Evolutionary conservation across 257 asterid species (phyloP).

Genomic region (Linaria vulgaris): DNA sequence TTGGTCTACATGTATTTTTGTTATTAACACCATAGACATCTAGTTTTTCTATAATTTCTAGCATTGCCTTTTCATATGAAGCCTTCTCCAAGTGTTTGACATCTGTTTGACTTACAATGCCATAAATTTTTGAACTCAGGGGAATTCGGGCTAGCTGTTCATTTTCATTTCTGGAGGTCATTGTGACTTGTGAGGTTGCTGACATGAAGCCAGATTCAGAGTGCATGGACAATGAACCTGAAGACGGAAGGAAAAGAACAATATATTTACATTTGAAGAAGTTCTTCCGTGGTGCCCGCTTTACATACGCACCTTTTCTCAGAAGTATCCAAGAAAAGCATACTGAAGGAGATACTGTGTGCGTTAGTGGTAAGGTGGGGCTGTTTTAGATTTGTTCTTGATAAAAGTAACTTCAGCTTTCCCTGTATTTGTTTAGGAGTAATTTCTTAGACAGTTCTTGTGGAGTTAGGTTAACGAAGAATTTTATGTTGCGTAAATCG

Average conservation of each 20-base stretch:
- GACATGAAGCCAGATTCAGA: constrained; percentile 42
- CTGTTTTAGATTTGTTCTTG: constrained; percentile 21
- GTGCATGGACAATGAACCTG: constrained; percentile 40
- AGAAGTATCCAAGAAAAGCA: constrained; percentile 77
- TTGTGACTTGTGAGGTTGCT: constrained; percentile 82
- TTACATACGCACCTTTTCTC: constrained; percentile 76
- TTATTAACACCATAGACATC: neutral
- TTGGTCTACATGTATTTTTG: neutral
- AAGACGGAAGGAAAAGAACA: constrained; percentile 41
- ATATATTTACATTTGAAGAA: constrained; percentile 82
- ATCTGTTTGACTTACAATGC: constrained; percentile 16
- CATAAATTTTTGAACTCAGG: constrained; percentile 41
- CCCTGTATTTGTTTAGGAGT: too few relatives aligned
- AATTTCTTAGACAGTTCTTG: neutral
- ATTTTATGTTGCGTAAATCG: neutral
- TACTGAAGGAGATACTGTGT: constrained; percentile 76
- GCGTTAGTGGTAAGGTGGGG: constrained; percentile 96
- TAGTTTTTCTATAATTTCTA: neutral
- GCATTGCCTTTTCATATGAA: constrained; percentile 7
- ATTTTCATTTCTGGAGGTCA: constrained; percentile 79
- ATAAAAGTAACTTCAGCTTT: neutral
- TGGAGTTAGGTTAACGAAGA: neutral
- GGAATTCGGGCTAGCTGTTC: constrained; percentile 79
- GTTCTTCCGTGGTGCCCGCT: constrained; percentile 92
- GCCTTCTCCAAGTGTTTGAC: neutral